Evolutionary conservation across 441 rosid genomes (phyloP), one percentile per base, ranked within the genome.

Genomic region (Populus hybrid): DNA sequence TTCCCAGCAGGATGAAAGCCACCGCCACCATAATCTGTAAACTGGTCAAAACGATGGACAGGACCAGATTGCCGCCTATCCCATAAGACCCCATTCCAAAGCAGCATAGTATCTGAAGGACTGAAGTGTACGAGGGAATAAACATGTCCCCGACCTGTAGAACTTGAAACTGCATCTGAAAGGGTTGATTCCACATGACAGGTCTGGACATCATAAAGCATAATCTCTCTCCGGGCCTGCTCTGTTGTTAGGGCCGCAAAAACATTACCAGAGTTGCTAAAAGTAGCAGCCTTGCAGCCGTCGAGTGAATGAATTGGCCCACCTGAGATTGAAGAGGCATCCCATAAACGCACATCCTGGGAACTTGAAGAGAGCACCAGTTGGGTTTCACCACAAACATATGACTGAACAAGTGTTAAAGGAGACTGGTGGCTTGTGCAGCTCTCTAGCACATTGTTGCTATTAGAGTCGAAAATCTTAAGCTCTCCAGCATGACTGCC

Each of bases 1-100:
- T 89, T 94, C 77, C 98, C 92, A 84, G 98, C 92, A 84, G 99
- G 99, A 89, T 94, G 99, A 82, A 92, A 97, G 70, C 98, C 99
- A 68, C 99, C 98, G 8, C 99, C 99, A 4, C 99, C 99, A 84
- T 93, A 91, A 86, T 97, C 98, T 1, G 97, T 87, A 81, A 93
- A 94, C 81, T 94, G 98, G 83, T 97, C 99, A 79, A 97, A 94
- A 40, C 94, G 95, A 77, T 85, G 86, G 68, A 91, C 86, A 63
- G 87, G 86, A 21, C 81, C 90, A 70, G 93, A 86, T 76, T 71
- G 85, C 75, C 99, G 90, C 65, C 84, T 86, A 70, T 94, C 99
- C 98, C 98, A 97, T 69, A 97, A 81, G 69, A 89, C 86, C 40
- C 99, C 99, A 86, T 93, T 94, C 98, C 99, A 97, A 46, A 97